These are phyloP conservation scores for Daldinia eschscholtzii DNA, from an alignment of 2,329 filamentous ascomycete genomes.

Conservation along the genomic window DNA sequence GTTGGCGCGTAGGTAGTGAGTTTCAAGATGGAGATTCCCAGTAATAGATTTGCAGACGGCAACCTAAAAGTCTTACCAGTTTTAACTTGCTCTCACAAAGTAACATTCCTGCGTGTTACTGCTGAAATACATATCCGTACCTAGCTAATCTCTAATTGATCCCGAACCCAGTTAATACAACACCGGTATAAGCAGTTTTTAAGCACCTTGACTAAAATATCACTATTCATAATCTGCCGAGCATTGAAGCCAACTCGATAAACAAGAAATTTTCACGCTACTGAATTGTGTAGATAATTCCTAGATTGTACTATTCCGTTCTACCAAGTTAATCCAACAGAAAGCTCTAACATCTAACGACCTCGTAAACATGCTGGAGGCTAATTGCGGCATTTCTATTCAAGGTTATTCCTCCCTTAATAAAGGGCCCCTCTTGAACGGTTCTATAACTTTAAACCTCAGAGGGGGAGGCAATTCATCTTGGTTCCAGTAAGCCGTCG, in stretches of 20 bases:
- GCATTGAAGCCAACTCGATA: no score
- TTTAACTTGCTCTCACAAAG: neutral
- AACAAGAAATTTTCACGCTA: no score
- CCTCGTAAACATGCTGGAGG: neutral
- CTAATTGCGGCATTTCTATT: neutral
- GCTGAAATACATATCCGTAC: no score
- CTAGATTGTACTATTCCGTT: no score
- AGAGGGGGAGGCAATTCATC: constrained; percentile 55
- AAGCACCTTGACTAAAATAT: no score
- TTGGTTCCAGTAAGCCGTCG: constrained; percentile 61
- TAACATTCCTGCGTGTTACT: no score
- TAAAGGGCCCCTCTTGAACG: constrained; percentile 57
- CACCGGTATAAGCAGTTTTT: no score
- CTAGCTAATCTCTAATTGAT: no score
- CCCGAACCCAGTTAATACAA: no score
- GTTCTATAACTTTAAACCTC: constrained; percentile 53
- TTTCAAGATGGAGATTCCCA: neutral
- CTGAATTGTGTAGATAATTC: no score
- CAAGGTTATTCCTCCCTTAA: constrained; percentile 37
- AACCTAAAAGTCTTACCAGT: neutral
- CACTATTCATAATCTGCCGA: no score
- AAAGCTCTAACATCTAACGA: neutral
- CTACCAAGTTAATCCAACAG: no score
- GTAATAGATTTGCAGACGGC: neutral
- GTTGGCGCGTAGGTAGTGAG: constrained; percentile 12